Percentiles rank a stretch among this genome's conserved stretches.
phyloP scores from a whole-genome alignment of 192 early-diverging fungal genomes.

The Coemansia sp. region DNA sequence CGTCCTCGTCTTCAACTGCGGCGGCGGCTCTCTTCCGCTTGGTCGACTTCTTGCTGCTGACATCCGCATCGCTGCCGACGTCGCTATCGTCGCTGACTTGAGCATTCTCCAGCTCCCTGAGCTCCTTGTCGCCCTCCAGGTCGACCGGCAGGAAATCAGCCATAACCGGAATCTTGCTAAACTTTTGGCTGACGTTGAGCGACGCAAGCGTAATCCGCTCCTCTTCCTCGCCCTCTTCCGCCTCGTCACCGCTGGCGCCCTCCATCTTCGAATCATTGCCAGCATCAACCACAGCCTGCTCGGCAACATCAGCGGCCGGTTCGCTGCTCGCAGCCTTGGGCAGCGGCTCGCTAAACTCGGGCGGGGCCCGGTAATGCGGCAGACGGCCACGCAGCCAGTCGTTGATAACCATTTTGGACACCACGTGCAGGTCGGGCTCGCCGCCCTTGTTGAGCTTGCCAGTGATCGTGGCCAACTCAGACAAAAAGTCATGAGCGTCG shows the following conservation, averaged over 20 bases:
- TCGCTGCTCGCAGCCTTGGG: constrained; percentile 7
- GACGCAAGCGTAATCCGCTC: constrained; percentile 15
- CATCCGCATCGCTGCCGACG: background rate
- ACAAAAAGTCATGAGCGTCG: constrained; percentile 87
- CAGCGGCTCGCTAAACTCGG: constrained; percentile 49
- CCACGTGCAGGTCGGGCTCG: constrained; percentile 87
- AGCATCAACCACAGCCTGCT: background rate
- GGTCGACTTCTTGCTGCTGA: constrained; percentile 23
- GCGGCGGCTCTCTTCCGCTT: constrained; percentile 43
- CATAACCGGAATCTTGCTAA: constrained; percentile 87
- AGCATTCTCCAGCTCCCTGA: constrained; percentile 56
- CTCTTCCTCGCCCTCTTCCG: constrained; percentile 7
- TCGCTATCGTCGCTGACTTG: constrained; percentile 46
- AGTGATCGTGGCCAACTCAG: constrained; percentile 75
- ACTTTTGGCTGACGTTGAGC: constrained; percentile 76
- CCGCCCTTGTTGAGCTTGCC: constrained; percentile 95
- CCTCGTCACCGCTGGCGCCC: constrained; percentile 16
- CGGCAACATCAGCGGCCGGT: background rate
- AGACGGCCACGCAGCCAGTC: constrained; percentile 98
- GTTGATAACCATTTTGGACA: constrained; percentile 96
- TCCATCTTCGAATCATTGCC: constrained; percentile 40
- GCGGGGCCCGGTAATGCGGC: constrained; percentile 88
- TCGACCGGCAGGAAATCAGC: constrained; percentile 83
- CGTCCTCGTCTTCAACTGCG: constrained; percentile 10
- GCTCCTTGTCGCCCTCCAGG: constrained; percentile 60